Percentiles rank a stretch among this genome's conserved stretches.
These are phyloP conservation scores for Fagus crenata DNA, from an alignment of 306 rosid genomes.

Conservation along the genomic window DNA sequence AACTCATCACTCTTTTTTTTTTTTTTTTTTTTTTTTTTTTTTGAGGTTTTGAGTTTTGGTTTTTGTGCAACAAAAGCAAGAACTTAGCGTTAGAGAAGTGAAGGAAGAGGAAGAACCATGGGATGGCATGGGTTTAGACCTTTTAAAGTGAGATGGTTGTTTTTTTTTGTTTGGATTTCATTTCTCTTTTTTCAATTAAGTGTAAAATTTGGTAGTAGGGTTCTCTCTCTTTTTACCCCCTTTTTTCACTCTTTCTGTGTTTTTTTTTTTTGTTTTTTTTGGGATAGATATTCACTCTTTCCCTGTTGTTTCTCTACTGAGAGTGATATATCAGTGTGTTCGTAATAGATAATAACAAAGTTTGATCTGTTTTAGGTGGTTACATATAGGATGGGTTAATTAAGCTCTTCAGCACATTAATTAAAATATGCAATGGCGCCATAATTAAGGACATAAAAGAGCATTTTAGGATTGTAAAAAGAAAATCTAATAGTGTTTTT, in stretches of 20 bases:
- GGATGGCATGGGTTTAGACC: neutral
- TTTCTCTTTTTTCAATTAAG: too few species aligned
- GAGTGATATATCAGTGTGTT: too few species aligned
- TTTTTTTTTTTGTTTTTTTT: neutral
- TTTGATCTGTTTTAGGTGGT: neutral
- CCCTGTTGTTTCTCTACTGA: neutral
- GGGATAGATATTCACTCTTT: neutral
- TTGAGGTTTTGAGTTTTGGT: neutral
- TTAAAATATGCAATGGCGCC: neutral
- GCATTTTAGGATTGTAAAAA: neutral
- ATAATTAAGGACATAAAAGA: neutral
- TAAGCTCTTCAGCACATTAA: neutral
- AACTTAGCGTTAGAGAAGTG: neutral
- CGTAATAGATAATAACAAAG: neutral
- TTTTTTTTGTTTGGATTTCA: neutral
- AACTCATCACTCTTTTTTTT: conserved; percentile 48
- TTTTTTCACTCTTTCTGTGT: neutral
- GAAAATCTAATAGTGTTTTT: too few species aligned
- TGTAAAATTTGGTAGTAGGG: neutral
- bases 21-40: neutral
- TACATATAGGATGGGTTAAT: neutral
- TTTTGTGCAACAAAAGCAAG: neutral
- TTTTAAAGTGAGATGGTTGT: neutral
- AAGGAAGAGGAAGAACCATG: neutral
- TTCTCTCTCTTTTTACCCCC: neutral